Conservation (phyloP, 2,329 filamentous ascomycete genomes). For the Piedraia hortae region DNA sequence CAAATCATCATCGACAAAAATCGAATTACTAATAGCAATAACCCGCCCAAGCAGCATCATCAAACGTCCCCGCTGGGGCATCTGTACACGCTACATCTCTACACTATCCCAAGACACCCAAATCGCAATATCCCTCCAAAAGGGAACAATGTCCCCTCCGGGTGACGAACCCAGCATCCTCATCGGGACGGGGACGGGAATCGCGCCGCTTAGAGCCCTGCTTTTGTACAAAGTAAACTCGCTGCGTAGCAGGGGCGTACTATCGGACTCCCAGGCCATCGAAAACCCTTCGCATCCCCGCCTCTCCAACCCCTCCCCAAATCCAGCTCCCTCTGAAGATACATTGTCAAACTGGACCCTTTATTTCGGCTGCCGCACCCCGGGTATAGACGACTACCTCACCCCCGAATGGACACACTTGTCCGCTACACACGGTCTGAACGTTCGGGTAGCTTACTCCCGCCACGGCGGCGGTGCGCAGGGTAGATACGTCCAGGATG, state of each 20-base stretch:
- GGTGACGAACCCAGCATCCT: slow-evolving; percentile 38
- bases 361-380: slow-evolving; percentile 65
- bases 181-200: slow-evolving; percentile 61
- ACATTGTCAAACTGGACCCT: slow-evolving; percentile 22
- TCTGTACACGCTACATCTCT: slow-evolving; percentile 70
- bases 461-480: slow-evolving; percentile 35
- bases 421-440: slow-evolving; percentile 17
- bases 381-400: slow-evolving; percentile 55
- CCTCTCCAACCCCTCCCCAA: too few species aligned
- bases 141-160: slow-evolving; percentile 23
- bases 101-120: slow-evolving; percentile 27
- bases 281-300: too few species aligned
- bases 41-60: slow-evolving; percentile 34
- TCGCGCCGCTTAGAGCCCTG: slow-evolving; percentile 60
- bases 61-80: slow-evolving; percentile 59
- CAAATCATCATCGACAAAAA: slow-evolving; percentile 8
- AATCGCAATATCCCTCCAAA: slow-evolving; percentile 31
- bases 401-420: slow-evolving; percentile 39
- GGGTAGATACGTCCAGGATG: slow-evolving; percentile 41
- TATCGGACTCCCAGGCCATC: too few species aligned
- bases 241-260: too few species aligned
- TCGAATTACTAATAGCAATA: slow-evolving; percentile 13
- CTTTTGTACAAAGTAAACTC: too few species aligned
- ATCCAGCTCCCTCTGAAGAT: slow-evolving; percentile 1
- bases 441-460: slow-evolving; percentile 39